A percentile compares a stretch with the other conserved stretches of the same genome.
Conservation (phyloP, 2,329 filamentous ascomycete genomes). For the Ilyonectria mors-panacis region DNA sequence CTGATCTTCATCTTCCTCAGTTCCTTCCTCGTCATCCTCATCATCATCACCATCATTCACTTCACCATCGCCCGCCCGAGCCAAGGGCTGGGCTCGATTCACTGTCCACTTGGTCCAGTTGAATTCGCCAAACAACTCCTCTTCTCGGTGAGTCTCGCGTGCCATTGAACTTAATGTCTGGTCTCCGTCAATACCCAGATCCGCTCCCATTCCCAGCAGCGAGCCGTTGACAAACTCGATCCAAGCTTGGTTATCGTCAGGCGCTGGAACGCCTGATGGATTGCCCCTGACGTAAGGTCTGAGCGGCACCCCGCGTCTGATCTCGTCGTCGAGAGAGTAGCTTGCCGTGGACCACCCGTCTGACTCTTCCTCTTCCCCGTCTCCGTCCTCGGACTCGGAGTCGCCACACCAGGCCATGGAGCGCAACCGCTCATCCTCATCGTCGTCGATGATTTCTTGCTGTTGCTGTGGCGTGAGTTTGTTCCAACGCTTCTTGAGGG, state of each 20-base stretch:
- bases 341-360: constrained; percentile 15
- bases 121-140: neutral
- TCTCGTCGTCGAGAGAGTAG: constrained; percentile 52
- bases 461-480: constrained; percentile 55
- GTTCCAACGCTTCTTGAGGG: constrained; percentile 61
- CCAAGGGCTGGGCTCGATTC: too few species aligned
- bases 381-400: constrained; percentile 34
- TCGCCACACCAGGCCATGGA: constrained; percentile 53
- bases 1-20: constrained; percentile 4
- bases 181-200: constrained; percentile 43
- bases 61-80: neutral
- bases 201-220: constrained; percentile 38
- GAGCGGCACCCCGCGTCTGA: constrained; percentile 52
- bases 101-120: neutral
- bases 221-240: constrained; percentile 45
- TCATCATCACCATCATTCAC: constrained; percentile 4
- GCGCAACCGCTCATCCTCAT: constrained; percentile 54
- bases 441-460: constrained; percentile 55
- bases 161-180: constrained; percentile 32
- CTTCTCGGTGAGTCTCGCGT: neutral
- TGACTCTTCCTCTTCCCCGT: constrained; percentile 32
- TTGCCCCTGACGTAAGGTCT: constrained; percentile 34
- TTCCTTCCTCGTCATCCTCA: constrained; percentile 20
- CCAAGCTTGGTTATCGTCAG: constrained; percentile 46
- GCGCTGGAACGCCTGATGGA: constrained; percentile 29